These are phyloP conservation scores for Penicillium sp. DNA, from an alignment of 2,329 filamentous ascomycete species.

Conservation along the genomic window DNA sequence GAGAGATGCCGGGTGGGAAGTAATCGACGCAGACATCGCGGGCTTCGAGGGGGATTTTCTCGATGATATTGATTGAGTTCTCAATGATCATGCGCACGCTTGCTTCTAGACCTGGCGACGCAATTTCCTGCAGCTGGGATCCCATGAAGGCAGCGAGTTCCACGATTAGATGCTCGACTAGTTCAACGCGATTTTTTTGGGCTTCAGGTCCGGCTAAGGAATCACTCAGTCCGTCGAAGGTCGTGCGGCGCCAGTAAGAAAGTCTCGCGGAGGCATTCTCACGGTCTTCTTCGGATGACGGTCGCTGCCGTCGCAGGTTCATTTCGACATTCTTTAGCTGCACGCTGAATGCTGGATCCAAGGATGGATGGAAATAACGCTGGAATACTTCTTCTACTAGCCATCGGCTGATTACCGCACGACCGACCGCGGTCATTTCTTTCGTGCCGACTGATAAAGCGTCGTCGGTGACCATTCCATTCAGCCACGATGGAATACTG, in stretches of 20 bases:
- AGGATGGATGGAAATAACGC: conserved; percentile 84
- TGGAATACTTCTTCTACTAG: conserved; percentile 88
- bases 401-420: conserved; percentile 86
- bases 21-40: conserved; percentile 87
- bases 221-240: conserved; percentile 82
- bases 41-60: conserved; percentile 85
- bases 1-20: conserved; percentile 70
- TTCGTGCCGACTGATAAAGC: conserved; percentile 85
- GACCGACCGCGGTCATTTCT: conserved; percentile 95
- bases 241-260: conserved; percentile 89
- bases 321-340: conserved; percentile 83
- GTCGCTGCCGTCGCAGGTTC: conserved; percentile 76
- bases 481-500: conserved; percentile 75
- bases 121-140: conserved; percentile 72
- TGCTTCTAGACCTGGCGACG: conserved; percentile 78
- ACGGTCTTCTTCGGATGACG: conserved; percentile 76
- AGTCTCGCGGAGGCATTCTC: conserved; percentile 85
- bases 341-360: conserved; percentile 72
- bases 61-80: conserved; percentile 78
- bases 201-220: conserved; percentile 65
- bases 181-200: conserved; percentile 63
- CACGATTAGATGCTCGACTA: conserved; percentile 69
- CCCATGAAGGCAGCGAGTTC: conserved; percentile 69
- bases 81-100: conserved; percentile 92
- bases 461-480: conserved; percentile 76